These are phyloP conservation scores for Macrotyloma uniflorum DNA, from an alignment of 306 rosid species.

Conservation along the genomic window DNA sequence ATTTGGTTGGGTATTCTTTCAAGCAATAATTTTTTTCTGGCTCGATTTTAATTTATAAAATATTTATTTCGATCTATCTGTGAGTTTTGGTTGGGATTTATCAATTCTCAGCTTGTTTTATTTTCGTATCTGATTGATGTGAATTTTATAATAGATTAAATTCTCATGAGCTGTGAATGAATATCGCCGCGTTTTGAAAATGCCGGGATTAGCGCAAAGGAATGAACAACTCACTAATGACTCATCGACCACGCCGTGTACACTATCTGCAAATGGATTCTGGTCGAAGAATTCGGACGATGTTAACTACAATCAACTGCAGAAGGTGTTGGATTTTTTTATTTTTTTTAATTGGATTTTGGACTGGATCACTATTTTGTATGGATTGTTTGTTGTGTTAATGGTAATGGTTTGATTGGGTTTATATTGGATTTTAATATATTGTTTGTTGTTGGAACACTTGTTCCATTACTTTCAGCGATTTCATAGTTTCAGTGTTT, in stretches of 20 bases:
- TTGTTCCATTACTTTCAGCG: slow-evolving; percentile 14
- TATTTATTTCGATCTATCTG: slow-evolving; percentile 49
- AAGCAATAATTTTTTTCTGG: background rate
- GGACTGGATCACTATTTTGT: slow-evolving; percentile 47
- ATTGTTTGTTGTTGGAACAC: slow-evolving; percentile 34
- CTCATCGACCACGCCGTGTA: slow-evolving; percentile 51
- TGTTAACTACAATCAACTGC: slow-evolving; percentile 84
- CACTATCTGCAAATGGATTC: slow-evolving; percentile 69
- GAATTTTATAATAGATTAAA: slow-evolving; percentile 44
- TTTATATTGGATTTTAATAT: slow-evolving; percentile 64
- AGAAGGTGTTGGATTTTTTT: slow-evolving; percentile 62
- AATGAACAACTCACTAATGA: slow-evolving; percentile 72
- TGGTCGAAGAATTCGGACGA: slow-evolving; percentile 85
- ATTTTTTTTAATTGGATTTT: background rate
- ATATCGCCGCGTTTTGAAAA: slow-evolving; percentile 56
- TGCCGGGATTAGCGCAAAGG: slow-evolving; percentile 84
- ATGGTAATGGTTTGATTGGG: slow-evolving; percentile 25
- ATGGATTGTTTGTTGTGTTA: slow-evolving; percentile 19
- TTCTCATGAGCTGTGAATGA: slow-evolving; percentile 46
- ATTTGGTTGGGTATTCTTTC: slow-evolving; percentile 28
- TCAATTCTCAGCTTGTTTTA: slow-evolving; percentile 27
- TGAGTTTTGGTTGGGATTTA: slow-evolving; percentile 36
- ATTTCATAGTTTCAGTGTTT: slow-evolving; percentile 42
- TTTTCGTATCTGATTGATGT: slow-evolving; percentile 37
- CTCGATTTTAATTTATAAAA: slow-evolving; percentile 18